These are phyloP conservation scores for Candida cerambycidarum DNA, from an alignment of 805 yeast genomes.

Conservation along the genomic window DNA sequence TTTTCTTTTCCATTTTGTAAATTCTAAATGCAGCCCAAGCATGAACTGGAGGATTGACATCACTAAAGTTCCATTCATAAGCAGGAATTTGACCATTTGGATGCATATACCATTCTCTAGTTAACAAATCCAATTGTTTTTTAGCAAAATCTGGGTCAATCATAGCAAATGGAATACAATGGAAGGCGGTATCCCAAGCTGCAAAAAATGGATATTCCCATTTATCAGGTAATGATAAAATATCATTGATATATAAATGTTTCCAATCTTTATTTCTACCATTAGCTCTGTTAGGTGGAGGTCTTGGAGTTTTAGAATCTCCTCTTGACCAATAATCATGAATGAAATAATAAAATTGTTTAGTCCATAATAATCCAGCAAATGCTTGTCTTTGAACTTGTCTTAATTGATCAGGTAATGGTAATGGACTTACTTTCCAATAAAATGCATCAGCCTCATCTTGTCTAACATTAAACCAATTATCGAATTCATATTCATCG, in stretches of 20 bases:
- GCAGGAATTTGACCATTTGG: conserved; percentile 98
- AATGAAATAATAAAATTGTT: conserved; percentile 84
- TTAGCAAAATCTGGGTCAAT: conserved; percentile 91
- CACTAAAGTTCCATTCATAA: conserved; percentile 93
- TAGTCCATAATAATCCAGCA: conserved; percentile 92
- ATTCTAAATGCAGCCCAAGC: conserved; percentile 93
- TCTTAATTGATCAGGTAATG: conserved; percentile 75
- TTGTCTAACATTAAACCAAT: conserved; percentile 64
- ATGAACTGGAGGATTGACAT: conserved; percentile 96
- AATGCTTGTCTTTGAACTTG: conserved; percentile 90
- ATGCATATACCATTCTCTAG: conserved; percentile 97
- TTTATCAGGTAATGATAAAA: conserved; percentile 87
- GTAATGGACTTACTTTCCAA: conserved; percentile 84
- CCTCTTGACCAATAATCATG: conserved; percentile 87
- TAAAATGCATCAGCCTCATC: conserved; percentile 92
- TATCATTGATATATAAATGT: conserved; percentile 83
- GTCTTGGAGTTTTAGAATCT: conserved; percentile 72
- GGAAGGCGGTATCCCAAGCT: conserved; percentile 97
- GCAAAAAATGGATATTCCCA: conserved; percentile 97
- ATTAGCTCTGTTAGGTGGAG: conserved; percentile 76
- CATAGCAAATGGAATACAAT: conserved; percentile 89
- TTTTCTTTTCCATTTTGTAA: conserved; percentile 80
- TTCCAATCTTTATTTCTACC: conserved; percentile 90
- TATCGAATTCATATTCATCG: conserved; percentile 75
- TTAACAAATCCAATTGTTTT: conserved; percentile 77